Evolutionary conservation across 768 basidiomycete genomes (phyloP).

Genomic region (Suillus tomentosus): DNA sequence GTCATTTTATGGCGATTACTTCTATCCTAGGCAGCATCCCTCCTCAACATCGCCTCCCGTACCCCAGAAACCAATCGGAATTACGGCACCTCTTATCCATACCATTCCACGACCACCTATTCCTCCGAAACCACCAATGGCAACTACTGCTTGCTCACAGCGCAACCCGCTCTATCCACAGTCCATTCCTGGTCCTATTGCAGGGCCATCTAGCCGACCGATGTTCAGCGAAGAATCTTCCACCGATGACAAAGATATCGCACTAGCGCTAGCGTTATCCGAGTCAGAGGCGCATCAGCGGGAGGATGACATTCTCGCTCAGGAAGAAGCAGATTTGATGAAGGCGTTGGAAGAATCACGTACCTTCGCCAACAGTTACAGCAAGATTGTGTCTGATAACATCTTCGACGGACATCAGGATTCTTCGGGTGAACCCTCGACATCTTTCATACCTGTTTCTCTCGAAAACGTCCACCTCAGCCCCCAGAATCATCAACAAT

Average conservation of each 20-base stretch:
- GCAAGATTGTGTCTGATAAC: background rate
- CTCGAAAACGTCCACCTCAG: conserved; percentile 19
- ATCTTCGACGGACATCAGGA: background rate
- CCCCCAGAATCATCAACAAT: conserved; percentile 2
- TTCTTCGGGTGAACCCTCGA: conserved; percentile 14
- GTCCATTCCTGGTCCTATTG: conserved; percentile 27
- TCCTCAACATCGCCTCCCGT: conserved; percentile 32
- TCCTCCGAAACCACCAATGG: conserved; percentile 40
- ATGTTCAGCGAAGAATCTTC: conserved; percentile 18
- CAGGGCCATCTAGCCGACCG: conserved; percentile 13
- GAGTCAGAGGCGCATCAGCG: conserved; percentile 38
- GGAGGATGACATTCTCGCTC: conserved; percentile 27
- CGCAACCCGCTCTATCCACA: conserved; percentile 37
- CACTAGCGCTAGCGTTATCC: conserved; percentile 49
- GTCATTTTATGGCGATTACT: conserved; percentile 33
- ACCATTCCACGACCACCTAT: conserved; percentile 37
- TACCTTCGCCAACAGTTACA: conserved; percentile 20
- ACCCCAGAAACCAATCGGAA: conserved; percentile 31
- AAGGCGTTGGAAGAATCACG: conserved; percentile 61
- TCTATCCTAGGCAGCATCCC: conserved; percentile 17
- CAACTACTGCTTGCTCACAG: conserved; percentile 17
- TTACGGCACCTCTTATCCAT: conserved; percentile 12
- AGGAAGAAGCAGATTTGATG: conserved; percentile 68
- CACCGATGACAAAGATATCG: conserved; percentile 46
- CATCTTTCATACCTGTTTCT: conserved; percentile 18